Evolutionary conservation across 2,329 filamentous ascomycete species (phyloP).

Genomic region (Pyrenochaeta sp.): DNA sequence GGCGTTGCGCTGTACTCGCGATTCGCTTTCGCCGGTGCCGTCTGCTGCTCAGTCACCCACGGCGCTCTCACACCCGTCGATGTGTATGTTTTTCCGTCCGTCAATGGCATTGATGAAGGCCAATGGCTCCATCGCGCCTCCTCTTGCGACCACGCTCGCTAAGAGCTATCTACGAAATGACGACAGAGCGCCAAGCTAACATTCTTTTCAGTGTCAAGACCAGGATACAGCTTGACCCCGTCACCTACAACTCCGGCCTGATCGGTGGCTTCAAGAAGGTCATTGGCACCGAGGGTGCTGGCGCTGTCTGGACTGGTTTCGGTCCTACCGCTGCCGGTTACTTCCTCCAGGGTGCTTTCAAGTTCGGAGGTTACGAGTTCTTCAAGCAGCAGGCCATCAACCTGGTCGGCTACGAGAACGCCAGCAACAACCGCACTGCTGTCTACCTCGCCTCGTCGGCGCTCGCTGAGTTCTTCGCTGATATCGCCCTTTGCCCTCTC

Average conservation of each 20-base stretch:
- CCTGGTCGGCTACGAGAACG: constrained; percentile 72
- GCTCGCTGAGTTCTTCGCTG: constrained; percentile 71
- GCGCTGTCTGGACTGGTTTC: constrained; percentile 84
- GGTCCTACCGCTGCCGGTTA: constrained; percentile 89
- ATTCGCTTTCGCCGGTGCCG: constrained; percentile 95
- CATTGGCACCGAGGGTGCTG: constrained; percentile 78
- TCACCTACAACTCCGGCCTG: constrained; percentile 87
- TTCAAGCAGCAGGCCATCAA: constrained; percentile 95
- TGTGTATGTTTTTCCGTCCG: constrained; percentile 77
- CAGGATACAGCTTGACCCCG: constrained; percentile 90
- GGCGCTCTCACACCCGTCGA: constrained; percentile 96
- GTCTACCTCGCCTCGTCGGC: constrained; percentile 78
- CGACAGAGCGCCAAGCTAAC: constrained; percentile 36
- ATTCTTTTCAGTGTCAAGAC: constrained; percentile 79
- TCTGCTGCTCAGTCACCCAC: constrained; percentile 99
- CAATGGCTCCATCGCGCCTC: constrained; percentile 39
- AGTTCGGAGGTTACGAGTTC: constrained; percentile 95
- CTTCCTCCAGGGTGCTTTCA: constrained; percentile 93
- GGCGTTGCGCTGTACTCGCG: constrained; percentile 85
- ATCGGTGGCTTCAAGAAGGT: constrained; percentile 88
- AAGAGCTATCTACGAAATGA: constrained; percentile 14
- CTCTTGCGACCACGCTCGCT: constrained; percentile 17
- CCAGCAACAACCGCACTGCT: constrained; percentile 79
- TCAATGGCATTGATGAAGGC: constrained; percentile 8
- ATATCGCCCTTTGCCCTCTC: constrained; percentile 87